phyloP scores from a whole-genome alignment of 805 yeast genomes.

The Saccharomycopsis fodiens region DNA sequence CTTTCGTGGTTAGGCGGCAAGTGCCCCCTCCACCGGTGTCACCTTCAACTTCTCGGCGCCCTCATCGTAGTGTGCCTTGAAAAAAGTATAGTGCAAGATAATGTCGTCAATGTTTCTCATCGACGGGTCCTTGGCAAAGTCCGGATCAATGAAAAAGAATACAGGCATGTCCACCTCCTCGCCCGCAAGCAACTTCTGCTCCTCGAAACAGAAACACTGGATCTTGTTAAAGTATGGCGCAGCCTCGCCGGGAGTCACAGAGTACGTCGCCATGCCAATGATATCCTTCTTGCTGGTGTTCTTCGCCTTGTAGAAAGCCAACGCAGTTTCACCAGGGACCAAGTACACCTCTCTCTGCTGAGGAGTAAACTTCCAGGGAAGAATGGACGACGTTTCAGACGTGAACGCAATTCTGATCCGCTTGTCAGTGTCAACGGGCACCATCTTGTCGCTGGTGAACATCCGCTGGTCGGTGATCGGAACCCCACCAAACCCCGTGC shows the following conservation, averaged over 20 bases:
- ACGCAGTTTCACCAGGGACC: conserved; percentile 95
- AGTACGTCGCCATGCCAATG: conserved; percentile 97
- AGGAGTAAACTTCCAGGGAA: conserved; percentile 95
- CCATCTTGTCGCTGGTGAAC: conserved; percentile 79
- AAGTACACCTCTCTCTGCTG: conserved; percentile 89
- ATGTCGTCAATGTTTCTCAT: conserved; percentile 89
- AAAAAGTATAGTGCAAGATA: conserved; percentile 87
- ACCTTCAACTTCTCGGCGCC: conserved; percentile 28
- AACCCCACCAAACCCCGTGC: conserved; percentile 94
- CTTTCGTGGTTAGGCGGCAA: not conserved
- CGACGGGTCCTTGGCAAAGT: conserved; percentile 84
- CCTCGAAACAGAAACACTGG: conserved; percentile 98
- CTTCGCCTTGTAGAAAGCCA: conserved; percentile 90
- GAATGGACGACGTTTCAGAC: conserved; percentile 79
- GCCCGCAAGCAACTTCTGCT: conserved; percentile 86
- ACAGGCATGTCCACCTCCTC: conserved; percentile 99
- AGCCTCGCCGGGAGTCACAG: conserved; percentile 93
- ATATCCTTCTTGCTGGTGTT: conserved; percentile 81
- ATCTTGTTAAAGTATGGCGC: conserved; percentile 95
- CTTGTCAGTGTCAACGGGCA: conserved; percentile 80
- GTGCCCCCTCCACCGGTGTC: conserved; percentile 21
- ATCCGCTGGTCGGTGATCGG: conserved; percentile 80
- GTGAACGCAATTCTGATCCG: conserved; percentile 82
- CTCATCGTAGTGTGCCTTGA: conserved; percentile 46
- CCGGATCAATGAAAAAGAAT: conserved; percentile 94